phyloP scores from a whole-genome alignment of 768 basidiomycete genomes.

The Brasilioporus rufonigricans region DNA sequence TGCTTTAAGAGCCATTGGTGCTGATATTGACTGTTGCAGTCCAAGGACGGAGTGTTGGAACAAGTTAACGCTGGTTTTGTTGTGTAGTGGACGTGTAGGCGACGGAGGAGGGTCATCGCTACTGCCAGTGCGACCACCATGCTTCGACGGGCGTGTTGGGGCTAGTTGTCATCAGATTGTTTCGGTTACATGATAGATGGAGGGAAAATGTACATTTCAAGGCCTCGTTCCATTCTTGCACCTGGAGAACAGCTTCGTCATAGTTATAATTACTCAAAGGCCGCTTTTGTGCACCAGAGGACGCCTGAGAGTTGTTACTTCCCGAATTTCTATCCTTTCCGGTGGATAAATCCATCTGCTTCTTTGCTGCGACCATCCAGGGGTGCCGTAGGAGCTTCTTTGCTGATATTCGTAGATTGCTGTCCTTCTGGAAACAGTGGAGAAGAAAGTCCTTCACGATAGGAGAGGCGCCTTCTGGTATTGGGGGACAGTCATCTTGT shows the following conservation, averaged over 20 bases:
- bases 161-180: conserved; percentile 40
- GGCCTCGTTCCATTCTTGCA: conserved; percentile 99
- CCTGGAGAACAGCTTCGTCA: conserved; percentile 90
- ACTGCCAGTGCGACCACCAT: conserved; percentile 41
- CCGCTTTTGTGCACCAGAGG: conserved; percentile 36
- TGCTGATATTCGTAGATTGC: conserved; percentile 90
- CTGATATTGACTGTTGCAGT: conserved; percentile 35
- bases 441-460: conserved; percentile 96
- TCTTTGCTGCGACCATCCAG: conserved; percentile 90
- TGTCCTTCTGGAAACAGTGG: conserved; percentile 98
- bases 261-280: conserved; percentile 81
- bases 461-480: conserved; percentile 92
- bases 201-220: conserved; percentile 62
- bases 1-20: conserved; percentile 27
- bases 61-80: conserved; percentile 25
- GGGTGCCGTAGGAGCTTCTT: conserved; percentile 91
- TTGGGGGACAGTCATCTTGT: conserved; percentile 95
- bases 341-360: conserved; percentile 52
- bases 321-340: conserved; percentile 30
- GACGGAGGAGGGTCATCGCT: conserved; percentile 43
- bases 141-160: conserved; percentile 72
- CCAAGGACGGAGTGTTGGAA: conserved; percentile 34
- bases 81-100: conserved; percentile 35
- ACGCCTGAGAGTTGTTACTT: conserved; percentile 36
- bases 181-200: conserved; percentile 14